Conservation (phyloP, 495 filamentous ascomycete species). For the Opeltia flavorubescens region DNA sequence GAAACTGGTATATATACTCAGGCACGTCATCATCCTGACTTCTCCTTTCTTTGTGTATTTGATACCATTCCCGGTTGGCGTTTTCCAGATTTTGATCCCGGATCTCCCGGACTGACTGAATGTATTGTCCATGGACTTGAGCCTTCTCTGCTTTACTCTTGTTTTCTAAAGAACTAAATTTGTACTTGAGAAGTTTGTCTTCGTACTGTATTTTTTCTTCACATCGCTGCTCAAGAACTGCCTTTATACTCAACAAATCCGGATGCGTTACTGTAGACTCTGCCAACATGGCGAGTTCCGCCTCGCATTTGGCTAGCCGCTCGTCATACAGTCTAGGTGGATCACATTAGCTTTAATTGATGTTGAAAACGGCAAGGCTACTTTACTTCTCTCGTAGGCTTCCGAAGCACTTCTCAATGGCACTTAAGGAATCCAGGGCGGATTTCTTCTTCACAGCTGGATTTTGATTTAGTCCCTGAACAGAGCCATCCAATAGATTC, state of each 20-base stretch:
- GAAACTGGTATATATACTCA: constrained; percentile 64
- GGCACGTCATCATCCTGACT: constrained; percentile 67
- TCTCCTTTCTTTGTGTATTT: constrained; percentile 81
- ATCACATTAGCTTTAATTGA: constrained; percentile 3
- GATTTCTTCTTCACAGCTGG: constrained; percentile 64
- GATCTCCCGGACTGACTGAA: constrained; percentile 66
- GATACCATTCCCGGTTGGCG: constrained; percentile 74
- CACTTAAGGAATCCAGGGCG: constrained; percentile 63
- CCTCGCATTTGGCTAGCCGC: constrained; percentile 61
- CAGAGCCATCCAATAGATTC: background rate
- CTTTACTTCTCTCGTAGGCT: constrained; percentile 74
- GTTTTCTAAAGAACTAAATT: constrained; percentile 52
- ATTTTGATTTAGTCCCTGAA: constrained; percentile 14
- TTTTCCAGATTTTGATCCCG: constrained; percentile 66
- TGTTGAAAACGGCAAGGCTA: background rate
- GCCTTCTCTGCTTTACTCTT: constrained; percentile 65
- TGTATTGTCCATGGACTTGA: constrained; percentile 74
- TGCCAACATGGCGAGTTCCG: constrained; percentile 70
- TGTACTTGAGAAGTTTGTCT: constrained; percentile 54
- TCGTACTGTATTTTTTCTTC: constrained; percentile 68
- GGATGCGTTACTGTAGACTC: constrained; percentile 70
- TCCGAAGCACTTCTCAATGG: constrained; percentile 73
- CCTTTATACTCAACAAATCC: constrained; percentile 72
- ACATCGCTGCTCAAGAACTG: constrained; percentile 65
- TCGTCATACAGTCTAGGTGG: constrained; percentile 66